Conservation (phyloP, 2,329 filamentous ascomycete genomes). For the Penicillium concentricum region DNA sequence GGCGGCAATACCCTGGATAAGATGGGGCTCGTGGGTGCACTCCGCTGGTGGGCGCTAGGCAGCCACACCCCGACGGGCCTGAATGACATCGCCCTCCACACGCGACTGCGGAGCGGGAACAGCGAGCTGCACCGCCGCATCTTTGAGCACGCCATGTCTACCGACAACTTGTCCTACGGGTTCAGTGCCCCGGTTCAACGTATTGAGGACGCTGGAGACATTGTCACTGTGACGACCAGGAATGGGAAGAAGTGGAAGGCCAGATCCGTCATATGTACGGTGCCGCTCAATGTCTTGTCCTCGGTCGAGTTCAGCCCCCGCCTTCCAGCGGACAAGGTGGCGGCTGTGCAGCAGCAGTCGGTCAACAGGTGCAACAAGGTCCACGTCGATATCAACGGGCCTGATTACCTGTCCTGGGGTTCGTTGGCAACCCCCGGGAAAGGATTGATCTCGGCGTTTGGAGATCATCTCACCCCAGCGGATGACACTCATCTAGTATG, state of each 20-base stretch:
- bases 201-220: not conserved
- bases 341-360: not conserved
- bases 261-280: not conserved
- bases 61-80: conserved; percentile 23
- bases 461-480: not conserved
- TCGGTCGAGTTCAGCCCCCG: not conserved
- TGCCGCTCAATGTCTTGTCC: not conserved
- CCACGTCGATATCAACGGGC: not conserved
- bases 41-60: conserved; percentile 33
- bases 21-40: conserved; percentile 27
- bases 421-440: not conserved
- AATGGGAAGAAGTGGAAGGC: not conserved
- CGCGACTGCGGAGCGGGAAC: not conserved
- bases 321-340: not conserved
- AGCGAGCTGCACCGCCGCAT: not conserved
- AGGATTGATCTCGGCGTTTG: not conserved
- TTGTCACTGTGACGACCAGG: not conserved
- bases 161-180: not conserved
- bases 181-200: not conserved
- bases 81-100: conserved; percentile 18
- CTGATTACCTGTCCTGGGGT: not conserved
- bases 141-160: not conserved
- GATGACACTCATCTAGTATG: not conserved
- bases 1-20: conserved; percentile 12
- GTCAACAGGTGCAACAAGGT: not conserved